Percentiles rank a stretch among this genome's conserved stretches.
Conservation (phyloP, 2,329 filamentous ascomycete genomes). For the Aspergillus neotritici region DNA sequence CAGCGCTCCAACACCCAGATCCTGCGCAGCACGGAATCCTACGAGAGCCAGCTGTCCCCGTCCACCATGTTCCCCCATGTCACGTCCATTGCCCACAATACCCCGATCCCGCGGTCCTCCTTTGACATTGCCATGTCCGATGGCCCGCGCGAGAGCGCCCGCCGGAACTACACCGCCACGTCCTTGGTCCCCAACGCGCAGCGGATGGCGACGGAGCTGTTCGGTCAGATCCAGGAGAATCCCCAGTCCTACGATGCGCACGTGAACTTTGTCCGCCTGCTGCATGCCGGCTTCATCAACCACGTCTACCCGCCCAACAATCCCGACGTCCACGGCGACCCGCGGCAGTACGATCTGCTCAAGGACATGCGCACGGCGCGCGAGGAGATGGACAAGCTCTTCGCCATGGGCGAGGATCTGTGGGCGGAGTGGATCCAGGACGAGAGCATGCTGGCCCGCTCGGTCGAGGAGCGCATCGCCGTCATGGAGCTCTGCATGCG, state of each 20-base stretch:
- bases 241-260: slow-evolving; percentile 45
- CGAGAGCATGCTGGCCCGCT: slow-evolving; percentile 53
- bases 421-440: slow-evolving; percentile 61
- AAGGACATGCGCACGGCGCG: slow-evolving; percentile 45
- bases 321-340: slow-evolving; percentile 42
- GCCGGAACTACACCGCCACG: slow-evolving; percentile 38
- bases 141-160: slow-evolving; percentile 34
- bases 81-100: slow-evolving; percentile 33
- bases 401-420: slow-evolving; percentile 58
- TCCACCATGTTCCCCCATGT: slow-evolving; percentile 39
- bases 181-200: slow-evolving; percentile 40
- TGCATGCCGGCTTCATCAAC: slow-evolving; percentile 44
- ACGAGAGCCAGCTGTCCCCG: slow-evolving; percentile 40
- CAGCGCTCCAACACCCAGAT: slow-evolving; percentile 36
- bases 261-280: slow-evolving; percentile 42
- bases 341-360: slow-evolving; percentile 42
- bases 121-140: slow-evolving; percentile 44
- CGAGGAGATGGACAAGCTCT: slow-evolving; percentile 56
- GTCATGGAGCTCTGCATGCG: slow-evolving; percentile 57
- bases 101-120: slow-evolving; percentile 38
- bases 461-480: slow-evolving; percentile 52
- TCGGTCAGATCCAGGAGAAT: slow-evolving; percentile 40
- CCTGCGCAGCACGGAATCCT: slow-evolving; percentile 35
- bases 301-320: slow-evolving; percentile 43
- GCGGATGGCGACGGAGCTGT: slow-evolving; percentile 36